A percentile compares a stretch with the other conserved stretches of the same genome.
phyloP scores from a whole-genome alignment of 2,329 filamentous ascomycete genomes.

The Immersiporthe knoxdaviesiana region DNA sequence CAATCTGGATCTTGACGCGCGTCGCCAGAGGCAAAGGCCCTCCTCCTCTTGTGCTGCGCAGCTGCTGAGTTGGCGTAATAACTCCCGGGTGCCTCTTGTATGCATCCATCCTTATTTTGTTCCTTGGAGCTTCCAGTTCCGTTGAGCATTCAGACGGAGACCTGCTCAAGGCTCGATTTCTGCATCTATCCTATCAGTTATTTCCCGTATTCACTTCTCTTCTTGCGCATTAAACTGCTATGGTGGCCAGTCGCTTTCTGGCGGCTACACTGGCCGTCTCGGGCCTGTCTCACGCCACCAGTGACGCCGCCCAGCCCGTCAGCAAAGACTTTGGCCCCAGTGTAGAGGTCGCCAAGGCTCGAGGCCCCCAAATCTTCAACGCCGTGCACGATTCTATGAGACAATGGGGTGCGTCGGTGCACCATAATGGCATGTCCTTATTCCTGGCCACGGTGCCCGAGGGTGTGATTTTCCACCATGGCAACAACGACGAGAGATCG shows the following conservation, averaged over 20 bases:
- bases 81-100: neutral
- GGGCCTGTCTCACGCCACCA: conserved; percentile 12
- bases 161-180: neutral
- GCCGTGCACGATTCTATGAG: conserved; percentile 71
- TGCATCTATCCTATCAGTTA: neutral
- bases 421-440: conserved; percentile 77
- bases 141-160: neutral
- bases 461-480: conserved; percentile 71
- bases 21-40: neutral
- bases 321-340: conserved; percentile 40
- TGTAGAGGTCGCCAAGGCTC: conserved; percentile 45
- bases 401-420: conserved; percentile 73
- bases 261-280: conserved; percentile 21
- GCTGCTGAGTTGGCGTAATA: neutral
- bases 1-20: neutral
- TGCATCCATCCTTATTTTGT: neutral
- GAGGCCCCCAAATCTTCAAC: conserved; percentile 73
- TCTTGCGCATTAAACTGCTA: neutral
- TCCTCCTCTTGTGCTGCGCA: neutral
- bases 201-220: neutral
- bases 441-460: conserved; percentile 68
- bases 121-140: neutral
- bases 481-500: conserved; percentile 48
- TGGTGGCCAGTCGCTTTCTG: conserved; percentile 24
- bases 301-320: neutral